Evolutionary conservation across 2,329 filamentous ascomycete genomes (phyloP).

Genomic region (Pseudogymnoascus sp.): DNA sequence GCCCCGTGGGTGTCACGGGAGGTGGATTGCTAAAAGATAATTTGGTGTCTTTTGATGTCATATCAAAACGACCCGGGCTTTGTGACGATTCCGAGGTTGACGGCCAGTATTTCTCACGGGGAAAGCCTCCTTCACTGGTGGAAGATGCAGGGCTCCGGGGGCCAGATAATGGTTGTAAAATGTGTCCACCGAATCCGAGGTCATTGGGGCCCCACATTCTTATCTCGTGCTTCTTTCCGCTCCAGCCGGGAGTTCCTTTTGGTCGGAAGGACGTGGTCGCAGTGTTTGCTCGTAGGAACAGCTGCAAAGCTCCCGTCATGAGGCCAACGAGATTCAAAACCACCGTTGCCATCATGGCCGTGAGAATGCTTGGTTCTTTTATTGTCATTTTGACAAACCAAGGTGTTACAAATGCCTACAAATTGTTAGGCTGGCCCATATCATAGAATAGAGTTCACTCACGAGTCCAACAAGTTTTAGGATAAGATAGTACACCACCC

Average conservation of each 20-base stretch:
- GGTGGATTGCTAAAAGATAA: constrained; percentile 16
- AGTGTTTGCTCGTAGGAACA: constrained; percentile 57
- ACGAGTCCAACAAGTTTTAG: constrained; percentile 51
- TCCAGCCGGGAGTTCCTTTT: constrained; percentile 38
- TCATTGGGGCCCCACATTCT: constrained; percentile 37
- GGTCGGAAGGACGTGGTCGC: constrained; percentile 45
- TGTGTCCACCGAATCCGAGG: constrained; percentile 22
- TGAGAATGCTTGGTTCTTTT: constrained; percentile 36
- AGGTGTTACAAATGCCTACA: constrained; percentile 49
- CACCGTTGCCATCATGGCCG: constrained; percentile 56
- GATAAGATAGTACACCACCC: constrained; percentile 58
- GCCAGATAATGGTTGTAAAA: constrained; percentile 22
- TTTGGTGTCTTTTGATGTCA: constrained; percentile 14
- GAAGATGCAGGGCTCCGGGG: constrained; percentile 13
- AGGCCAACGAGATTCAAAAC: constrained; percentile 58
- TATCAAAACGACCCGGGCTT: background rate
- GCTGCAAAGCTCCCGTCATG: constrained; percentile 54
- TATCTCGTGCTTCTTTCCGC: constrained; percentile 40
- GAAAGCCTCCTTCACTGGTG: background rate
- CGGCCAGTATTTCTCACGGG: background rate
- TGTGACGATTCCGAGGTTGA: constrained; percentile 1
- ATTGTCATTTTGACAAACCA: constrained; percentile 54
- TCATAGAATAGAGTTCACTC: constrained; percentile 23
- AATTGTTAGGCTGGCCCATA: constrained; percentile 20
- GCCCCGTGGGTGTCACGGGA: constrained; percentile 12